Evolutionary conservation across 1,284 basidiomycete genomes (phyloP), one percentile per base, ranked within the genome.

Genomic region (Schizophyllum commune): DNA sequence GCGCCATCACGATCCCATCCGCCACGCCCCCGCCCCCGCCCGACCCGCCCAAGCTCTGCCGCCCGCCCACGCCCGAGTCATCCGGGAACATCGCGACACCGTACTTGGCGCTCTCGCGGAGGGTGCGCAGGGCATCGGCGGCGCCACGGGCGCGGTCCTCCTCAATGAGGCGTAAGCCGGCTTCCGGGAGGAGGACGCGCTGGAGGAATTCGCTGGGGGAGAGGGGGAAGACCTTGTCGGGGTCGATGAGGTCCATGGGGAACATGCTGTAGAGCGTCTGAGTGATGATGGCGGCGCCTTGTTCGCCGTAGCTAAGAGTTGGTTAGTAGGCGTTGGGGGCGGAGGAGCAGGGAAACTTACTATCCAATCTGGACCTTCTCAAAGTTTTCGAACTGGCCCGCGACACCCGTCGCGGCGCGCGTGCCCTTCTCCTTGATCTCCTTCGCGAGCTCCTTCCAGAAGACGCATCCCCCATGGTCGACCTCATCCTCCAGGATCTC

Each of bases 321-420:
- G 22, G 34, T 59, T 54, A 58, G 58, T 22, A 13, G 47, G n/a
- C 54, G 9, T 56, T 58, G 15, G 13, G 58, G 54, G 19, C 27
- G 39, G 60, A n/a, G 22, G 55, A 32, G 62, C 62, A 56, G 55
- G 19, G 59, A 53, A 22, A 73, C 90, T 76, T 68, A 92, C 91
- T 92, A 92, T 76, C 91, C 90, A 51, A 90, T 88, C 65, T 91
- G 89, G 1, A 83, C 82, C 73, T 84, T 89, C 66, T 89, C 82
- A 67, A 92, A 92, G 66, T 75, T 88, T 27, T 82, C 78, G 67
- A 90, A 89, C 67, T 92, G 90, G 1, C 82, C 88, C 55, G 78
- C 81, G 56, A 90, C 80, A 33, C 89, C 85, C 2, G 82, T 78
- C 11, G 83, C 82, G n/a, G 81, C 82, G 55, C 83, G 80, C 27